Base-by-base conservation (phyloP, 176 grass and related monocot genomes). In the Phoenix roebelenii region DNA sequence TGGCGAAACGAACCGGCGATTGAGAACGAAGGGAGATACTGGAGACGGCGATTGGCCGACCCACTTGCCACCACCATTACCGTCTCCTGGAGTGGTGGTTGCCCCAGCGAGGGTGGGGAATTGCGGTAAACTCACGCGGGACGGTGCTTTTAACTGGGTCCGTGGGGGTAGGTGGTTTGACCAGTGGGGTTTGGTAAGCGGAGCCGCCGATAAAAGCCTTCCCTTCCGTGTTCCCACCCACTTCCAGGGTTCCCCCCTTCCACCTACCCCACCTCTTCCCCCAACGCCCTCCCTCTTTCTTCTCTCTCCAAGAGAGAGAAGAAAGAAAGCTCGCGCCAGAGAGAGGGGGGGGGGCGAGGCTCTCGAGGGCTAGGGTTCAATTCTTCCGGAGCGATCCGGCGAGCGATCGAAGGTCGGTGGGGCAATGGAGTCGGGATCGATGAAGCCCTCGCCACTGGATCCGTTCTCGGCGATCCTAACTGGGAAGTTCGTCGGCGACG, bases 401-500 rank as follows among this genome's bases (percentile, higher is more conserved):
- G 32, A 9, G 32, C 5, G 35, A 66, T 19, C 63, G 35, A 44
- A 44, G 2, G 7, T 44, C 35, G 9, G 35, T 1, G 2, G 35
- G 1, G 58, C 81, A 29, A 84, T 89, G 81, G 73, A 89, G 56
- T 72, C 83, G 35, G 74, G 73, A 44, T 61, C 73, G 14, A 77
- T 58, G 49, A 68, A 80, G 67, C 66, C 72, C 3, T 96, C 91
- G 58, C 68, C 92, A 64, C 58, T 97, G 35, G 87, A 97, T 55
- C 76, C 88, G 5, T 32, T 97, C 5, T 69, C 85, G 39, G 83
- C 87, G 59, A 78, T 96, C 83, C 70, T 96, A 12, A 66, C 82
- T 7, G 91, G 86, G 3, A 58, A 18, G 49, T 62, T 20, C 58
- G 22, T 10, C 15, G 50, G 55, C 23, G 22, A 50, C 23, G 71